A percentile compares a stretch with the other conserved stretches of the same genome.
phyloP scores from a whole-genome alignment of 2,329 filamentous ascomycete genomes.

The Calonectria pseudoturangicola region DNA sequence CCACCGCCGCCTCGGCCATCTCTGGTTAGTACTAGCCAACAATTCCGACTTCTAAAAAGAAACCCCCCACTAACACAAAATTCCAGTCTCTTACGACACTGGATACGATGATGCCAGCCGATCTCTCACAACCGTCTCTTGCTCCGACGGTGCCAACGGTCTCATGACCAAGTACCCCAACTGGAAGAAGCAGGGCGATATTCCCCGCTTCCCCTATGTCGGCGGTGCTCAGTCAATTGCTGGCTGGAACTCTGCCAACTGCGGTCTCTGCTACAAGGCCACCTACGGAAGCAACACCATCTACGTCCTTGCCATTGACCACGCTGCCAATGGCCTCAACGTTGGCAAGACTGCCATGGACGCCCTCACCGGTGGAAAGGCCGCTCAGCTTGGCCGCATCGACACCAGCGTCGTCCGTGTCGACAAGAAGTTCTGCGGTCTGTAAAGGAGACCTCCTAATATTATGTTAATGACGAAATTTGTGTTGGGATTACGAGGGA shows the following conservation, averaged over 20 bases:
- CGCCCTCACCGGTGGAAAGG: slow-evolving; percentile 71
- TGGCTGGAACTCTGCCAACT: slow-evolving; percentile 74
- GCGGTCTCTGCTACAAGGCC: slow-evolving; percentile 76
- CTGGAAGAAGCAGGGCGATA: slow-evolving; percentile 72
- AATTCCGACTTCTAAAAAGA: not conserved
- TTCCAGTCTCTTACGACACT: slow-evolving; percentile 81
- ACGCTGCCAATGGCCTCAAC: slow-evolving; percentile 70
- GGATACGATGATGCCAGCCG: slow-evolving; percentile 79
- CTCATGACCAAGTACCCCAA: slow-evolving; percentile 75
- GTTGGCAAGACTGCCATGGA: slow-evolving; percentile 74
- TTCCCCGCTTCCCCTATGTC: slow-evolving; percentile 71
- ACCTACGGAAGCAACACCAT: slow-evolving; percentile 70
- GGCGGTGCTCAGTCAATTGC: slow-evolving; percentile 71
- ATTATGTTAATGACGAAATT: not conserved
- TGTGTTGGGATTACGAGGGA: not conserved
- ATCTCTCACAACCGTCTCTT: slow-evolving; percentile 75
- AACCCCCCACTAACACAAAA: slow-evolving; percentile 37
- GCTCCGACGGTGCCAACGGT: slow-evolving; percentile 81
- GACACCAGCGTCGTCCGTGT: slow-evolving; percentile 68
- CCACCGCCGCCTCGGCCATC: slow-evolving; percentile 61
- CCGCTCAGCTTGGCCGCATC: slow-evolving; percentile 69
- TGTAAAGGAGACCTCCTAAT: slow-evolving; percentile 52
- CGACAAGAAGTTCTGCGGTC: slow-evolving; percentile 63
- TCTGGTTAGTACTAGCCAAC: slow-evolving; percentile 53
- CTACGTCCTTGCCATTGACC: slow-evolving; percentile 74